phyloP scores from a whole-genome alignment of 176 grass and related monocot genomes.

The Poa pratensis region DNA sequence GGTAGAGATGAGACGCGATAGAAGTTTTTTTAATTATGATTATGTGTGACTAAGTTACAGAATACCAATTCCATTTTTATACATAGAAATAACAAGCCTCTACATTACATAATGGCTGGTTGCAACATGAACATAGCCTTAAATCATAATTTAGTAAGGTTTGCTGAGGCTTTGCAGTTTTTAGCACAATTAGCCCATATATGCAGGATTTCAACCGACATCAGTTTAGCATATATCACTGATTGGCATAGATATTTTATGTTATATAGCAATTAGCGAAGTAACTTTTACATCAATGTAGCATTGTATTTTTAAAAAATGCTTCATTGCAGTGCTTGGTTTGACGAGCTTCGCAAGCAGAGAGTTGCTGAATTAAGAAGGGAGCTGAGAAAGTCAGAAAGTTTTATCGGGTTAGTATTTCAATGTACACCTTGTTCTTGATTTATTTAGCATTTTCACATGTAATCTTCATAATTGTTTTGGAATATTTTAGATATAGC shows the following conservation, averaged over 20 bases:
- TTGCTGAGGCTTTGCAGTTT: not conserved
- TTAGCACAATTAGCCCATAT: slow-evolving; percentile 1
- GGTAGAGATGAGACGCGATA: not conserved
- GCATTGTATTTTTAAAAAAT: slow-evolving; percentile 17
- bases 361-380: slow-evolving; percentile 82
- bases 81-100: slow-evolving; percentile 7
- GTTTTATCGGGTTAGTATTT: slow-evolving; percentile 79
- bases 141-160: not conserved
- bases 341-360: slow-evolving; percentile 81
- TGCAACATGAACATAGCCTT: not conserved
- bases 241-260: slow-evolving; percentile 5
- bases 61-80: not conserved
- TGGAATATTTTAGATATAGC: slow-evolving; percentile 23
- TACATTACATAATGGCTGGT: not conserved
- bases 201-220: not conserved
- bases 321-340: slow-evolving; percentile 75
- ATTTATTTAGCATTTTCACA: slow-evolving; percentile 25
- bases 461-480: slow-evolving; percentile 27
- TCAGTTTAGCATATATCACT: slow-evolving; percentile 1
- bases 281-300: not conserved
- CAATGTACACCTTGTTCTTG: not conserved
- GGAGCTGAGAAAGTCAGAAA: slow-evolving; percentile 77
- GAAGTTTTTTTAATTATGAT: slow-evolving; percentile 11
- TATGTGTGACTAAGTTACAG: not conserved
- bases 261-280: not conserved